Conservation (phyloP, 2,329 filamentous ascomycete genomes). For the Colletotrichum siamense region DNA sequence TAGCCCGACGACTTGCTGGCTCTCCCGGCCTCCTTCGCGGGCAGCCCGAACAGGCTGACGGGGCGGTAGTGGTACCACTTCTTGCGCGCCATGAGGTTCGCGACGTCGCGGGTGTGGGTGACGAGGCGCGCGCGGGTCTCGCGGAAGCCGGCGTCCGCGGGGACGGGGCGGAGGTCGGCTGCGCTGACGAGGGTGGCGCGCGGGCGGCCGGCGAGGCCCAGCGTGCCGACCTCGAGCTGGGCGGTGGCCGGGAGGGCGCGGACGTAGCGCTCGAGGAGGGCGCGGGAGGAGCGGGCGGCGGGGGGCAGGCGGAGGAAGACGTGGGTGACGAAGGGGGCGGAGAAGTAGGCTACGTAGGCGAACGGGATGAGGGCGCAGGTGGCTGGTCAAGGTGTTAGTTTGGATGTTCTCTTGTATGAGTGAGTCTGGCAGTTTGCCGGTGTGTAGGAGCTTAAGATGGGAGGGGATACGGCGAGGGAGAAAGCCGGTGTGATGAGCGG, state of each 20-base stretch:
- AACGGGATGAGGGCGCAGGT: conserved; percentile 69
- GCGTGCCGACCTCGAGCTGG: conserved; percentile 58
- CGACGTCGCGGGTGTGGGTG: conserved; percentile 35
- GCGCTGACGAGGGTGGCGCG: conserved; percentile 50
- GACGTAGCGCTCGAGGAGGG: conserved; percentile 59
- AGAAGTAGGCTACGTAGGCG: conserved; percentile 66
- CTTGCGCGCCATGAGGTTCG: conserved; percentile 33
- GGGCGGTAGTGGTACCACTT: conserved; percentile 47
- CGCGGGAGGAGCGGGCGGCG: conserved; percentile 66
- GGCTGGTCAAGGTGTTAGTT: conserved; percentile 49
- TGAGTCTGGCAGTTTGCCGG: not conserved
- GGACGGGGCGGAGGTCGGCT: conserved; percentile 37
- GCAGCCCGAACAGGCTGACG: conserved; percentile 43
- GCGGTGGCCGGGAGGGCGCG: conserved; percentile 48
- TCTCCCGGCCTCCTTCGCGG: conserved; percentile 13
- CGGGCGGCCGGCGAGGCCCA: conserved; percentile 61
- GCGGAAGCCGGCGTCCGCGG: not conserved
- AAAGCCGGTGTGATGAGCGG: not conserved
- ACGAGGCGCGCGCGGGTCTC: conserved; percentile 42
- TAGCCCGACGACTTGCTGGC: not conserved
- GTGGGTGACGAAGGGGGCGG: conserved; percentile 74
- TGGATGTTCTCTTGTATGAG: not conserved
- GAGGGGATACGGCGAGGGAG: not conserved
- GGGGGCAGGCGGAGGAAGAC: conserved; percentile 73
- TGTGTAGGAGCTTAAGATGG: not conserved